These are phyloP conservation scores for Neonectria hederae DNA, from an alignment of 2,329 filamentous ascomycete genomes.

Conservation along the genomic window DNA sequence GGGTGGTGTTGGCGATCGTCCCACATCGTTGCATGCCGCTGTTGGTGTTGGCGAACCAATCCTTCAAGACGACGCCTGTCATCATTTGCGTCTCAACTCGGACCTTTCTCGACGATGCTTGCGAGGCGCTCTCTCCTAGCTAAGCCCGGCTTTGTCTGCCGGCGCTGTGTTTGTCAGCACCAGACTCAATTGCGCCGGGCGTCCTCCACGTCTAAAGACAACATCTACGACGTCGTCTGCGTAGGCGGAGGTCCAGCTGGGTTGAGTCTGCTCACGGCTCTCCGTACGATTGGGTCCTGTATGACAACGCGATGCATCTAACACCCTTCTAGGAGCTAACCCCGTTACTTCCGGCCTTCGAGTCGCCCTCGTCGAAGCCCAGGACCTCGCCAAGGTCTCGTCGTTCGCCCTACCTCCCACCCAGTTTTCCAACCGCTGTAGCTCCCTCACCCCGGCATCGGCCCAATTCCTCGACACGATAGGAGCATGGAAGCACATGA, in stretches of 20 bases:
- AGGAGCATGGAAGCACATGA: slow-evolving; percentile 84
- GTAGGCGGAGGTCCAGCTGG: slow-evolving; percentile 91
- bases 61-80: slow-evolving; percentile 17
- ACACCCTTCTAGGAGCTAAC: slow-evolving; percentile 69
- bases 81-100: slow-evolving; percentile 12
- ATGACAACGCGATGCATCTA: neutral
- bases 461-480: slow-evolving; percentile 84
- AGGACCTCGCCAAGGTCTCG: slow-evolving; percentile 78
- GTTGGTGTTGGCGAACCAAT: slow-evolving; percentile 16
- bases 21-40: slow-evolving; percentile 20
- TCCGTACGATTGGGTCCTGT: slow-evolving; percentile 62
- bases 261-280: slow-evolving; percentile 80
- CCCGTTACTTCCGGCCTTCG: slow-evolving; percentile 79
- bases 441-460: slow-evolving; percentile 89
- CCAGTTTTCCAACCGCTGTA: slow-evolving; percentile 92
- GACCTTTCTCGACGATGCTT: slow-evolving; percentile 37
- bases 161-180: slow-evolving; percentile 55
- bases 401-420: slow-evolving; percentile 72
- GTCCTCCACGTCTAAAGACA: slow-evolving; percentile 61
- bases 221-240: slow-evolving; percentile 93
- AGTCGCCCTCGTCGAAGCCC: slow-evolving; percentile 89
- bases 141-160: slow-evolving; percentile 54
- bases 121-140: slow-evolving; percentile 38
- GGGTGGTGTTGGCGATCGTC: slow-evolving; percentile 28
- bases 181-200: slow-evolving; percentile 49